A percentile compares a stretch with the other conserved stretches of the same genome.
phyloP scores from a whole-genome alignment of 1,284 basidiomycete species.

The Ustilago xerochloae region DNA sequence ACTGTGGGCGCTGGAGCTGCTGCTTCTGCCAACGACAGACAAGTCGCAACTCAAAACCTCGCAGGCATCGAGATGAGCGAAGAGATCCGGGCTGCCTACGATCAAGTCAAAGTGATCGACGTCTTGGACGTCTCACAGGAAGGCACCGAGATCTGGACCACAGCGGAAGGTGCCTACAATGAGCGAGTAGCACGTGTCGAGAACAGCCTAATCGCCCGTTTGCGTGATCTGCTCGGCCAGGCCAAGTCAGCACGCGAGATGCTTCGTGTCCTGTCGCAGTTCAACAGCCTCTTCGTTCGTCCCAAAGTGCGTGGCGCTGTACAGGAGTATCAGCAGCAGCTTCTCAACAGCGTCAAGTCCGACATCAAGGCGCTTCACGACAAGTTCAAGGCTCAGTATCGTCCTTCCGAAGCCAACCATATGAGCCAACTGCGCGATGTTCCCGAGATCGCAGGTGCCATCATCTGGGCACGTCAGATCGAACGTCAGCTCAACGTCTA shows the following conservation, averaged over 20 bases:
- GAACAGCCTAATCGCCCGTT: conserved; percentile 94
- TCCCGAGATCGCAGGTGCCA: conserved; percentile 94
- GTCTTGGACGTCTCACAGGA: conserved; percentile 85
- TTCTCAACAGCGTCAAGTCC: conserved; percentile 79
- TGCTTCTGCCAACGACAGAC: conserved; percentile 37
- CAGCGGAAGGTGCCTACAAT: conserved; percentile 96
- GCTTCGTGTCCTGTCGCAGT: conserved; percentile 98
- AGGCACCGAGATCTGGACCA: conserved; percentile 98
- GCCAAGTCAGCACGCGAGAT: conserved; percentile 98
- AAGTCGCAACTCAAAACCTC: conserved; percentile 63
- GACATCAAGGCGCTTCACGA: conserved; percentile 95
- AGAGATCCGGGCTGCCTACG: conserved; percentile 89
- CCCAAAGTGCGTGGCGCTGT: conserved; percentile 90
- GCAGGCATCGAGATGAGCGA: conserved; percentile 92
- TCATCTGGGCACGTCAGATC: conserved; percentile 98
- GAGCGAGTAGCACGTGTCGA: conserved; percentile 96
- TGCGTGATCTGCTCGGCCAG: conserved; percentile 92
- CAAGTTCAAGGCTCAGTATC: conserved; percentile 85
- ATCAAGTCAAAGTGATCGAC: conserved; percentile 93
- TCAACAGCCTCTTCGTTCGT: conserved; percentile 95
- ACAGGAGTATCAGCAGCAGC: conserved; percentile 94
- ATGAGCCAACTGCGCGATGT: conserved; percentile 98
- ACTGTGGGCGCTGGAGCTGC: conserved; percentile 6
- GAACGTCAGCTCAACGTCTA: conserved; percentile 94
- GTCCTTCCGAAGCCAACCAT: conserved; percentile 93